Base-by-base conservation (phyloP, 768 basidiomycete species). In the Psilocybe cyanescens region DNA sequence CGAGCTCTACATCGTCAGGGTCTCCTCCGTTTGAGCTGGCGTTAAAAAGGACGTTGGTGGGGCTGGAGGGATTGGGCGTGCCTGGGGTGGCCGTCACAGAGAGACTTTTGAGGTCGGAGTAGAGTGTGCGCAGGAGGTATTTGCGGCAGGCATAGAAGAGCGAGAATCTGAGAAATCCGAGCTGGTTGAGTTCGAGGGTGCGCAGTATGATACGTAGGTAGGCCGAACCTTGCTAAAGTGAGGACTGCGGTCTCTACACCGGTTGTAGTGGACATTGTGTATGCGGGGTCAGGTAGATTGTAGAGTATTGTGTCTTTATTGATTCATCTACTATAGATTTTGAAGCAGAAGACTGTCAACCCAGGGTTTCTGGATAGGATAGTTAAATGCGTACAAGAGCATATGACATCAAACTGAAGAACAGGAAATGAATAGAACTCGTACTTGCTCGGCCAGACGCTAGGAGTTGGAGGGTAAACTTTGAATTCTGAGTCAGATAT, bases 71-170 rank as follows among this genome's bases (percentile, higher is more conserved):
- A 9, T 31, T 47, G 54, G 66, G 67, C 59, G 70, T 74, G 31
- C 62, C 61, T 31, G 68, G 60, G 48, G 60, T 48, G 45, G 65
- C 24, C 31, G 62, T 58, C 4, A 76, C 73, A 0, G 83, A 80
- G 4, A 86, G 71, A 53, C 73, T 74, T 52, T 79, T 83, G 6
- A 91, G 75, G 71, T 89, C 84, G 44, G 83, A 80, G 72, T 88
- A 89, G 0, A 91, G 77, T 49, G 78, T 81, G 28, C 78, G 78
- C 3, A 87, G 76, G 39, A 91, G 76, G 65, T 85, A 88, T 63
- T 80, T 78, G 55, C 87, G 81, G 63, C 87, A 90, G 12, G 81
- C 80, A 41, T 83, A 72, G 69, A 89, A 90, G 12, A 90, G 65
- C 0, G 71, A 72, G 35, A 76, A 62, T 66, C 89, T 90, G 35